Base-by-base conservation (phyloP, 805 yeast species). In the Ogataea paradorogensis region DNA sequence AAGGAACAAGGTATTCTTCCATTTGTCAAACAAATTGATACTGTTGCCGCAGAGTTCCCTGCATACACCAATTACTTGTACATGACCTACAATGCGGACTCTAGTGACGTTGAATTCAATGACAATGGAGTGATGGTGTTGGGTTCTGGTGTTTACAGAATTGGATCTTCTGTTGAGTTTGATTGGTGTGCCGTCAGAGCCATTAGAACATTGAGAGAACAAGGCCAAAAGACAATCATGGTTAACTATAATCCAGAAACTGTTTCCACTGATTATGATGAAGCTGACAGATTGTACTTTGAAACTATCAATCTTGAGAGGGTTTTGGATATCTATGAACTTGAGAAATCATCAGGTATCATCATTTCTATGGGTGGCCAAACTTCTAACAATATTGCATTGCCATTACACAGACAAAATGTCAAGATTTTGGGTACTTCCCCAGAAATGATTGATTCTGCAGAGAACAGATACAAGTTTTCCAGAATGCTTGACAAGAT, bases 181-280 rank as follows among this genome's bases (percentile, higher is more conserved):
- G 99, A 91, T 70, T 91, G 98, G 97, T 91, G 99, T 80, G 98
- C 98, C 33, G 99, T 91, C 43, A 79, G 96, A 50, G 93, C 98
- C 33, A 93, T 89, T 49, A 81, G 98, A 69, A 88, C 98, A 28
- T 74, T 91, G 61, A 80, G 99, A 57, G 84, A 84, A 52, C 77
- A 80, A 62, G 88, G 90, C 43, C 72, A 76, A 60, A 91, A 89
- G 73, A 91, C 98, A 29, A 83, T 93, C 60, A 93, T 93, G 97
- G 80, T 91, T 59, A 91, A 91, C 73, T 91, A 93, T 71, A 91
- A 91, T 70, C 99, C 99, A 28, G 99, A 91, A 70, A 91, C 99
- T 25, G 99, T 91, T 15, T 85, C 95, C n/a, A 91, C 99, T 38
- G 99, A 91, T 69, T 91, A 87, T 62, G 99, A 91, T 65, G 99